Evolutionary conservation across 495 filamentous ascomycete species (phyloP).

Genomic region (Penicillium odoratum): DNA sequence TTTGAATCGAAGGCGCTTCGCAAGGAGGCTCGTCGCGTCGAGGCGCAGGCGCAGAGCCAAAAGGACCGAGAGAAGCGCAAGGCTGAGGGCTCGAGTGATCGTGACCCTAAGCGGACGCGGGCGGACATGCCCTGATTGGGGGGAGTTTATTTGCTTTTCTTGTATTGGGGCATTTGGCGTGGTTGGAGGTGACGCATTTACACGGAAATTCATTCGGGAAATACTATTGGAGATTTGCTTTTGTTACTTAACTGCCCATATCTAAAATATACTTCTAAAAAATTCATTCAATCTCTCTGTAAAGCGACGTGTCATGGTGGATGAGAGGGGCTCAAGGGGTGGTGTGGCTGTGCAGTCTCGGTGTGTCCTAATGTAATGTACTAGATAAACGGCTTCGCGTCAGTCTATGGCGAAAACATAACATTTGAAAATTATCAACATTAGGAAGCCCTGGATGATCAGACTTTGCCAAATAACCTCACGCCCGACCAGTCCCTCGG

Average conservation of each 20-base stretch:
- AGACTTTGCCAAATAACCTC: conserved; percentile 74
- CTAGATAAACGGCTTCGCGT: neutral
- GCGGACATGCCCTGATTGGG: neutral
- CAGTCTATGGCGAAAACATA: neutral
- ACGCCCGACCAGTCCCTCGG: conserved; percentile 62
- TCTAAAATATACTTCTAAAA: neutral
- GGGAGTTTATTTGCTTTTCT: conserved; percentile 11
- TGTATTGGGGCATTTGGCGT: conserved; percentile 2
- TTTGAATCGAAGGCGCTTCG: conserved; percentile 96
- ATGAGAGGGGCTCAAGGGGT: too few relatives aligned
- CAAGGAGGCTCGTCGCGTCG: conserved; percentile 69
- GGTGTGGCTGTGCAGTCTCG: neutral
- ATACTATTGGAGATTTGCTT: conserved; percentile 17
- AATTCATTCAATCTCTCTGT: neutral
- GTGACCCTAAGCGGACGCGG: conserved; percentile 40
- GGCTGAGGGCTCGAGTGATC: conserved; percentile 34
- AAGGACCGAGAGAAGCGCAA: conserved; percentile 55
- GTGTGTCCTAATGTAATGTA: too few relatives aligned
- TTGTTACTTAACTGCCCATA: conserved; percentile 24
- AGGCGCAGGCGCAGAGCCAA: conserved; percentile 54
- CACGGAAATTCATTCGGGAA: conserved; percentile 8
- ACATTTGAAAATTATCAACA: neutral
- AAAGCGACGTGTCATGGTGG: too few relatives aligned
- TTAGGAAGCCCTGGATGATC: conserved; percentile 31
- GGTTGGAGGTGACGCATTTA: conserved; percentile 22